A percentile compares a stretch with the other conserved stretches of the same genome.
These are phyloP conservation scores for Ogataea henricii DNA, from an alignment of 805 yeast genomes.

Conservation along the genomic window DNA sequence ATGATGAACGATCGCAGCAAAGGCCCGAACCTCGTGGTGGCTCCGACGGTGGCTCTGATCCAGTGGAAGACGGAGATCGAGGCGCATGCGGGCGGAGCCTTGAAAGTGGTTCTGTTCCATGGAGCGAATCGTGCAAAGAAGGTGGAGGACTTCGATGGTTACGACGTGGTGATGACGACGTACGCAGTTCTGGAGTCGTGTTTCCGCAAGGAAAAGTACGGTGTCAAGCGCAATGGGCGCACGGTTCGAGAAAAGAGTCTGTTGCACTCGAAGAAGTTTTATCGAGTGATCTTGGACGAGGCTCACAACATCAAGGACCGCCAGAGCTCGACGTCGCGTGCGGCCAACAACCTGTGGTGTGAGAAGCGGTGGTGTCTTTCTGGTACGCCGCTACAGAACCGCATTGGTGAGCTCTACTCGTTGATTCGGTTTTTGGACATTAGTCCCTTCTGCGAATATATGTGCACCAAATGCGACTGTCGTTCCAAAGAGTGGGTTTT, in stretches of 20 bases:
- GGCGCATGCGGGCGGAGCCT: conserved; percentile 70
- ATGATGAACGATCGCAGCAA: conserved; percentile 68
- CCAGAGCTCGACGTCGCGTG: conserved; percentile 89
- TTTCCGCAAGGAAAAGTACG: conserved; percentile 78
- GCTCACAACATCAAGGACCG: conserved; percentile 98
- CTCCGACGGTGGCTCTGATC: conserved; percentile 98
- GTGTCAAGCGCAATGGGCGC: conserved; percentile 74
- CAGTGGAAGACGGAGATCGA: conserved; percentile 97
- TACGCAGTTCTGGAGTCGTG: conserved; percentile 90
- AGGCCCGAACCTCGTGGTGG: conserved; percentile 84
- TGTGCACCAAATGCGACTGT: conserved; percentile 93
- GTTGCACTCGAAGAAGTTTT: conserved; percentile 72
- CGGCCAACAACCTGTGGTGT: conserved; percentile 75
- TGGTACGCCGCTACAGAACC: conserved; percentile 95
- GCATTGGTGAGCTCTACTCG: conserved; percentile 96
- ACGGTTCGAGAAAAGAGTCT: conserved; percentile 73
- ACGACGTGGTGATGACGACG: conserved; percentile 87
- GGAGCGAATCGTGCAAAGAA: conserved; percentile 76
- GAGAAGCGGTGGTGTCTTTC: conserved; percentile 87
- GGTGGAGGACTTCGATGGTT: conserved; percentile 54
- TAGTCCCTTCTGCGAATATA: conserved; percentile 85
- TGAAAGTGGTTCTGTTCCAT: conserved; percentile 75
- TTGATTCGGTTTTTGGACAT: conserved; percentile 81
- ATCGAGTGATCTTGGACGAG: conserved; percentile 89
- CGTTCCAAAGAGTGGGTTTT: conserved; percentile 82